phyloP scores from a whole-genome alignment of 169 alveolate species.

The Cryptosporidium andersoni region DNA sequence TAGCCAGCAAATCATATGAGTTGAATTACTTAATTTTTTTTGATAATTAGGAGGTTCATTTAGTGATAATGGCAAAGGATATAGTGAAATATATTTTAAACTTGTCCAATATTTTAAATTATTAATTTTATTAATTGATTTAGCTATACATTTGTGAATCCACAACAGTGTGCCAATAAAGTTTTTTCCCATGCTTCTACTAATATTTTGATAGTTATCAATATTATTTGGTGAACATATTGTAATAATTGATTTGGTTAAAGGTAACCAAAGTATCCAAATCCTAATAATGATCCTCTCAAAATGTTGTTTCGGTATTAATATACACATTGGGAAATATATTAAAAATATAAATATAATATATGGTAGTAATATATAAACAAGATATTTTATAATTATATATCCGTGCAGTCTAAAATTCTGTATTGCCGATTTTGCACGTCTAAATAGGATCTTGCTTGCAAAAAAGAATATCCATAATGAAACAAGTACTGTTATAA shows the following conservation, averaged over 20 bases:
- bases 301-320: conserved; percentile 40
- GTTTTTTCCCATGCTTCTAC: no score
- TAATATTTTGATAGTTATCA: no score
- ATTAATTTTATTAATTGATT: no score
- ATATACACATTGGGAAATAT: conserved; percentile 36
- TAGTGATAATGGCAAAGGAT: no score
- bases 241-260: conserved; percentile 1
- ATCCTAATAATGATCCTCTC: conserved; percentile 11
- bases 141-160: no score
- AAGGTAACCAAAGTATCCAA: conserved; percentile 64
- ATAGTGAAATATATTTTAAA: no score
- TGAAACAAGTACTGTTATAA: conserved; percentile 6
- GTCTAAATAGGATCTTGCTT: not conserved
- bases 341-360: conserved; percentile 26
- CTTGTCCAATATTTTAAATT: no score
- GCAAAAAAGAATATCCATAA: not conserved
- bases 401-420: conserved; percentile 18
- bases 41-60: no score
- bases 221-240: not conserved
- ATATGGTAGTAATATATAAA: conserved; percentile 43
- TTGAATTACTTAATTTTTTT: no score
- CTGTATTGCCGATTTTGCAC: not conserved
- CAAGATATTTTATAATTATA: conserved; percentile 11
- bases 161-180: no score
- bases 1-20: no score